Percentiles rank a stretch among this genome's conserved stretches.
phyloP scores from a whole-genome alignment of 768 basidiomycete genomes.

The Tephrocybe sp. region DNA sequence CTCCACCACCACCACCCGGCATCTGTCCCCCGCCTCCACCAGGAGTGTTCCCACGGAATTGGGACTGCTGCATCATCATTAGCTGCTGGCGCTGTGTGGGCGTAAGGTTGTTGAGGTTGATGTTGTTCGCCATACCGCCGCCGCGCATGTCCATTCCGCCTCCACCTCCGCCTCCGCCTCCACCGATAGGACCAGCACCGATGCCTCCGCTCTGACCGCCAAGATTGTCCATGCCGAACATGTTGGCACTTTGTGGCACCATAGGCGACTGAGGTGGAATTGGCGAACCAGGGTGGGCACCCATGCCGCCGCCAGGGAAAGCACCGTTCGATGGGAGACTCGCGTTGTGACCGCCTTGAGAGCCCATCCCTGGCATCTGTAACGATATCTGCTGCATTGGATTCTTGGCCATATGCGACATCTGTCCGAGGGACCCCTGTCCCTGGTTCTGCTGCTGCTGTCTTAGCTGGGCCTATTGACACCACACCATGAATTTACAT shows the following conservation, averaged over 20 bases:
- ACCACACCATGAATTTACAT: too few species aligned
- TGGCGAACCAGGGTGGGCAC: constrained; percentile 23
- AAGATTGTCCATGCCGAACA: constrained; percentile 22
- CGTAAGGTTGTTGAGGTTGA: constrained; percentile 28
- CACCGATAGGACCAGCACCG: constrained; percentile 9
- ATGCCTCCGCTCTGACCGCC: constrained; percentile 18
- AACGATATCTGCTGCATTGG: constrained; percentile 22
- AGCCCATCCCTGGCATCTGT: constrained; percentile 2
- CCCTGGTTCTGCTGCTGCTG: constrained; percentile 24
- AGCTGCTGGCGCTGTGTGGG: constrained; percentile 47
- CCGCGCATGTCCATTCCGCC: constrained; percentile 19
- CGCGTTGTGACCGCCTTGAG: not conserved
- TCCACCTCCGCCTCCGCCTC: constrained; percentile 26
- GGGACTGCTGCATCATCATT: constrained; percentile 36
- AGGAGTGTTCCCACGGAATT: constrained; percentile 14
- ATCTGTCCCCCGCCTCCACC: constrained; percentile 1
- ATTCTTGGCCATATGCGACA: constrained; percentile 14
- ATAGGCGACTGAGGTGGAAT: constrained; percentile 19
- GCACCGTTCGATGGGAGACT: not conserved
- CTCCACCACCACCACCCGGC: constrained; percentile 1
- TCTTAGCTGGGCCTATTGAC: constrained; percentile 15
- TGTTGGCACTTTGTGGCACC: constrained; percentile 14
- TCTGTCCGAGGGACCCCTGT: constrained; percentile 19
- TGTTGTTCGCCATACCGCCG: constrained; percentile 17
- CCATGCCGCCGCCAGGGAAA: not conserved